Conservation (phyloP, 2,329 filamentous ascomycete species). For the Helotiales sp. region DNA sequence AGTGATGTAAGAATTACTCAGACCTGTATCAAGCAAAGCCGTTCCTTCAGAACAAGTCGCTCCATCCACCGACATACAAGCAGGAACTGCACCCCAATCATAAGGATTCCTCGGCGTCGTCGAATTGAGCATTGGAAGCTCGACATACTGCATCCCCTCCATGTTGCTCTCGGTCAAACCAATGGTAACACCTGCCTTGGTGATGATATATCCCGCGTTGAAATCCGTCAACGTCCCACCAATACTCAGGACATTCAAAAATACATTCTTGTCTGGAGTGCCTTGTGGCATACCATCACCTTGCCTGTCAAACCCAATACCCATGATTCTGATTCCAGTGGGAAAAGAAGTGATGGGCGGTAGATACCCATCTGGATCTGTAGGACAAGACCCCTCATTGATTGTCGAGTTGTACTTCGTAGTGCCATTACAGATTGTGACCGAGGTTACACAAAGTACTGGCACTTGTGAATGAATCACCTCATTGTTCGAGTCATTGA, state of each 20-base stretch:
- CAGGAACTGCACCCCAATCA: conserved; percentile 7
- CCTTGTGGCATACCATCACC: conserved; percentile 16
- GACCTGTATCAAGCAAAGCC: conserved; percentile 14
- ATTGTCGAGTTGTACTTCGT: conserved; percentile 2
- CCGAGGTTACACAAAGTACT: conserved; percentile 3
- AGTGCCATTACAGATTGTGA: not conserved
- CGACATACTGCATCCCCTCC: not conserved
- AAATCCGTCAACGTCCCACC: not conserved
- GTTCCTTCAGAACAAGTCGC: not conserved
- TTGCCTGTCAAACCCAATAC: conserved; percentile 13
- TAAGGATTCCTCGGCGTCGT: not conserved
- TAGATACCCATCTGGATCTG: not conserved
- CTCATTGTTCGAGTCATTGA: not conserved
- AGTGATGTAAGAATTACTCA: conserved; percentile 14
- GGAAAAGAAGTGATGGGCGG: conserved; percentile 6
- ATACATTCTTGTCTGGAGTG: conserved; percentile 17
- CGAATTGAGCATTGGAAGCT: not conserved
- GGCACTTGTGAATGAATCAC: conserved; percentile 5
- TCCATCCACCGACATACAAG: conserved; percentile 6
- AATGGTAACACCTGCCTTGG: conserved; percentile 6
- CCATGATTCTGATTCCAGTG: conserved; percentile 3
- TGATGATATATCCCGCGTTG: conserved; percentile 11
- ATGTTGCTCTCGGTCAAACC: conserved; percentile 7
- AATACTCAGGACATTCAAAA: conserved; percentile 9
- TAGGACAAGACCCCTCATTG: conserved; percentile 4